These are phyloP conservation scores for Brassica juncea DNA, from an alignment of 345 rosid genomes.

Conservation along the genomic window DNA sequence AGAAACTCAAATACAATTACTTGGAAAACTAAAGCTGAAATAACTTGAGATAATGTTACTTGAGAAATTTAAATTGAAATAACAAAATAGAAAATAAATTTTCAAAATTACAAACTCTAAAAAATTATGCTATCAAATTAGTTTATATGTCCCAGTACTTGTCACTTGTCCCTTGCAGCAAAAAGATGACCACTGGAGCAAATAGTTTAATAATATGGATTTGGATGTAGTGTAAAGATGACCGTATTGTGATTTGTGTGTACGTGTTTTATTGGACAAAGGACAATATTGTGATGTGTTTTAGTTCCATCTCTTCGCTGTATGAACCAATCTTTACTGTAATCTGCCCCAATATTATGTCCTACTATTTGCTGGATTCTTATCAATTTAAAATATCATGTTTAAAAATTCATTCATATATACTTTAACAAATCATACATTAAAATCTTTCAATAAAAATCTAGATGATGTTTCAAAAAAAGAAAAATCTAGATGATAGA, in stretches of 20 bases:
- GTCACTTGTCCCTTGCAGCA: not conserved
- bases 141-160: not conserved
- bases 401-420: not conserved
- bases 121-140: not conserved
- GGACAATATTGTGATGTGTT: not conserved
- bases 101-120: not conserved
- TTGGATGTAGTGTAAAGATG: not conserved
- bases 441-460: not conserved
- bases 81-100: too few species aligned
- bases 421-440: not conserved
- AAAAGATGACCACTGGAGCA: not conserved
- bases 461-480: not conserved
- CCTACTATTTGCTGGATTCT: not conserved
- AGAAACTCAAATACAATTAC: not conserved
- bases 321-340: constrained; percentile 9
- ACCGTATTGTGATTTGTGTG: not conserved
- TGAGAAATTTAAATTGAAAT: too few species aligned
- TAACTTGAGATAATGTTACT: not conserved
- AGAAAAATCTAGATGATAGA: not conserved
- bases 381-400: not conserved
- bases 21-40: not conserved
- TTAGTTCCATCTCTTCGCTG: not conserved
- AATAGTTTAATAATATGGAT: not conserved
- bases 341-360: not conserved
- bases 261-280: not conserved